A percentile compares a stretch with the other conserved stretches of the same genome.
phyloP scores from a whole-genome alignment of 768 basidiomycete species.

The Dacryopinax primogenitus region DNA sequence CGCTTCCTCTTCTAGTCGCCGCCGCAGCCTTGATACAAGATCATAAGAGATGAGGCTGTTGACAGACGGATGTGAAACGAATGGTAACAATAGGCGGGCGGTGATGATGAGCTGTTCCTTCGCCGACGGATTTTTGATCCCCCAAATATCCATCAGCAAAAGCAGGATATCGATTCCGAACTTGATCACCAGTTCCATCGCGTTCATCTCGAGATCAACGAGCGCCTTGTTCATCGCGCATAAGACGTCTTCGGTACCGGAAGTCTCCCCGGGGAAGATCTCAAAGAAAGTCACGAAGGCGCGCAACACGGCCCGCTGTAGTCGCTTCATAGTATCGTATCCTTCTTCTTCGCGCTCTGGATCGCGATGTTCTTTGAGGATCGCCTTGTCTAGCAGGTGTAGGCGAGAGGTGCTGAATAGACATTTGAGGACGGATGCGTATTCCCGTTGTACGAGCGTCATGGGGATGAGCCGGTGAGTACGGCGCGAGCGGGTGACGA shows the following conservation, averaged over 20 bases:
- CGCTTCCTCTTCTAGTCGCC: constrained; percentile 46
- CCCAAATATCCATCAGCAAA: constrained; percentile 56
- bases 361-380: constrained; percentile 21
- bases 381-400: constrained; percentile 36
- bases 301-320: constrained; percentile 42
- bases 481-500: constrained; percentile 17
- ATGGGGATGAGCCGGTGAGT: constrained; percentile 24
- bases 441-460: constrained; percentile 53
- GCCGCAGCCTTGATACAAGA: constrained; percentile 40
- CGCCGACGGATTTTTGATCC: constrained; percentile 56
- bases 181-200: constrained; percentile 39
- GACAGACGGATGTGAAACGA: constrained; percentile 33
- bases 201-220: constrained; percentile 66
- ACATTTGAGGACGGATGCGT: constrained; percentile 48
- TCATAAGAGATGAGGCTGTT: constrained; percentile 33
- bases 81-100: constrained; percentile 60
- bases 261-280: constrained; percentile 57
- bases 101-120: constrained; percentile 73
- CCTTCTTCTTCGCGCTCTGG: not conserved
- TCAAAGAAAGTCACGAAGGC: constrained; percentile 52
- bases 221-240: constrained; percentile 54
- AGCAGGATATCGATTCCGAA: constrained; percentile 57
- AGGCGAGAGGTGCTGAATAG: constrained; percentile 42
- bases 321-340: constrained; percentile 10
- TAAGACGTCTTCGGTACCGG: constrained; percentile 65